Evolutionary conservation across 768 basidiomycete genomes (phyloP).

Genomic region (Sarcodon aspratus): DNA sequence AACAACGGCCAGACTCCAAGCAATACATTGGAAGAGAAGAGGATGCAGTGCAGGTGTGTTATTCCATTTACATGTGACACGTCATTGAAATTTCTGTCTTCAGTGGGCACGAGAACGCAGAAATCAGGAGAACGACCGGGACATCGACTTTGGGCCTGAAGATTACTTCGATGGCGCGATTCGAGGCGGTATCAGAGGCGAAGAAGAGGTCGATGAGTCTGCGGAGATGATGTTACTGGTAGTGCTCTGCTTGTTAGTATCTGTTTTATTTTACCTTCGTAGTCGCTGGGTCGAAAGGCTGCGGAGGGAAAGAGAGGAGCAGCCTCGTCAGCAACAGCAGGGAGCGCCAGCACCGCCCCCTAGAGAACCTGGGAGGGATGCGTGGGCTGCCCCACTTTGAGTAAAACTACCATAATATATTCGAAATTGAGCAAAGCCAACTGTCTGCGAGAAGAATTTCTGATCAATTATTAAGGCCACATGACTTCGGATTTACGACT

Average conservation of each 20-base stretch:
- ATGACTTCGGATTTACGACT: no score
- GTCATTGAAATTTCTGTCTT: slow-evolving; percentile 2
- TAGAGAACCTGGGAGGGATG: slow-evolving; percentile 6
- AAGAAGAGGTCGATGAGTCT: slow-evolving; percentile 61
- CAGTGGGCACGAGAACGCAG: slow-evolving; percentile 70
- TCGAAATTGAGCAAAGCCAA: no score
- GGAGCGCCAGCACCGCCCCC: slow-evolving; percentile 11
- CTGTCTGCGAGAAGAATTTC: no score
- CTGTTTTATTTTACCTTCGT: slow-evolving; percentile 66
- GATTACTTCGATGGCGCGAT: slow-evolving; percentile 69
- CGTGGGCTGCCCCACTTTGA: neutral
- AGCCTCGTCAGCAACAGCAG: slow-evolving; percentile 30
- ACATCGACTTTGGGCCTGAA: slow-evolving; percentile 69
- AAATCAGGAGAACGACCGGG: slow-evolving; percentile 60
- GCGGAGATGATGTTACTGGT: slow-evolving; percentile 74
- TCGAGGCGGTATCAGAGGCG: slow-evolving; percentile 45
- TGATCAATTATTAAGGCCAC: no score
- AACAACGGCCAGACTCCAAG: slow-evolving; percentile 26
- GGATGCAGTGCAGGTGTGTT: no score
- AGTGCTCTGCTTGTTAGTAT: slow-evolving; percentile 59
- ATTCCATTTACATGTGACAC: neutral
- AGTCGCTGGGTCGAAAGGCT: slow-evolving; percentile 68
- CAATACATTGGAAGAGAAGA: slow-evolving; percentile 5
- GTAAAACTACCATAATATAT: no score
- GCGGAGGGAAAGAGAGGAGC: slow-evolving; percentile 44